These are phyloP conservation scores for Amanita exitialis DNA, from an alignment of 768 basidiomycete genomes.

Conservation along the genomic window DNA sequence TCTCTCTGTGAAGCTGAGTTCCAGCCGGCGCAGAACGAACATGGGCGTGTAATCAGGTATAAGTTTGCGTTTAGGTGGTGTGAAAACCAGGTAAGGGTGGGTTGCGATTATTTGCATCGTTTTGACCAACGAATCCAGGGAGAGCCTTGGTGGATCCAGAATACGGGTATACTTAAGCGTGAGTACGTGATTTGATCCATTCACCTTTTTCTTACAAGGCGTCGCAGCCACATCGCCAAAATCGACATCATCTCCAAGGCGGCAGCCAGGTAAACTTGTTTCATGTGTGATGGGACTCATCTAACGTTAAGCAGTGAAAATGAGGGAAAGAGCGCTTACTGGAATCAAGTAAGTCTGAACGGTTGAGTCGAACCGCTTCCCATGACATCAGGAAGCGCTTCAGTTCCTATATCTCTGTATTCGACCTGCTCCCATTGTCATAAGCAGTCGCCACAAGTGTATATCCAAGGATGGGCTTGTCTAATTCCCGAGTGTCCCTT, in stretches of 20 bases:
- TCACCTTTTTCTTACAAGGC: not conserved
- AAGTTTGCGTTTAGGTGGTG: slow-evolving; percentile 87
- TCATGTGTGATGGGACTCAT: not conserved
- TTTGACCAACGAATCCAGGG: slow-evolving; percentile 19
- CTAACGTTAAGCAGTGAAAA: not conserved
- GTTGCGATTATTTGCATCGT: not conserved
- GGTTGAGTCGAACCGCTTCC: not conserved
- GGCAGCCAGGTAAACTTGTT: not conserved
- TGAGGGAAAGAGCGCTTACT: not conserved
- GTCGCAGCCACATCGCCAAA: not conserved
- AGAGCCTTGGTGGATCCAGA: slow-evolving; percentile 34
- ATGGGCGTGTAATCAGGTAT: slow-evolving; percentile 54
- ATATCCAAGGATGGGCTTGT: slow-evolving; percentile 50
- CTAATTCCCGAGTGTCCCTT: slow-evolving; percentile 43
- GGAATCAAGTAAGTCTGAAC: slow-evolving; percentile 2
- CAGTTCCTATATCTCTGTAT: slow-evolving; percentile 12
- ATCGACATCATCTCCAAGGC: not conserved
- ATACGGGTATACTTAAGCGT: not conserved
- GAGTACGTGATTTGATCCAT: not conserved
- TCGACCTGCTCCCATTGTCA: slow-evolving; percentile 33
- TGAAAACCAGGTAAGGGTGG: slow-evolving; percentile 41
- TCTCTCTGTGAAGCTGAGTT: slow-evolving; percentile 43
- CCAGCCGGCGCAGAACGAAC: slow-evolving; percentile 36
- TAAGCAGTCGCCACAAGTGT: slow-evolving; percentile 40
- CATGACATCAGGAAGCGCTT: slow-evolving; percentile 10